phyloP scores from a whole-genome alignment of 208 protist species.

The Leishmania arabica region DNA sequence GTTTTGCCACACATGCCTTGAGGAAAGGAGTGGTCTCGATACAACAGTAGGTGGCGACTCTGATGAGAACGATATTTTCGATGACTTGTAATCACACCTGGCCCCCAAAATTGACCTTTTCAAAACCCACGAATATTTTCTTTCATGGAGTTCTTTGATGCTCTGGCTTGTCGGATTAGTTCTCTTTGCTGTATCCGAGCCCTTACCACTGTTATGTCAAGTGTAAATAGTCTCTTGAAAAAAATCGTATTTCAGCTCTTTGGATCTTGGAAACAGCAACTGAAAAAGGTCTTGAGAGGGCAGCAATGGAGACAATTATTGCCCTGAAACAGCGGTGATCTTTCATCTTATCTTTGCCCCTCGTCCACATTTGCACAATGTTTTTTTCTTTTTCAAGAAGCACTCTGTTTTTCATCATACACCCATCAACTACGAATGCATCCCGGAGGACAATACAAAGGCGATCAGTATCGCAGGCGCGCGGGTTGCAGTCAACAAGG shows the following conservation, averaged over 20 bases:
- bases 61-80: slow-evolving; percentile 18
- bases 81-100: slow-evolving; percentile 23
- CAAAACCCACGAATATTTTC: not conserved
- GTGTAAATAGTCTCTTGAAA: not conserved
- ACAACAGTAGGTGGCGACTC: not conserved
- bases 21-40: not conserved
- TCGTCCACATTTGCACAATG: not conserved
- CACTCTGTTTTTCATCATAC: not conserved
- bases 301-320: not conserved
- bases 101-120: not conserved
- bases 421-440: slow-evolving; percentile 29
- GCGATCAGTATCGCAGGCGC: not conserved
- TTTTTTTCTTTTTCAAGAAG: not conserved
- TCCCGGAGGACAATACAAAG: slow-evolving; percentile 33
- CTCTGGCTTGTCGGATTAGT: not conserved
- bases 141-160: not conserved
- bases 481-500: not conserved
- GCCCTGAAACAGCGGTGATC: not conserved
- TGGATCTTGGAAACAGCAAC: not conserved
- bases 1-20: not conserved
- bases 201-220: not conserved
- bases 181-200: not conserved
- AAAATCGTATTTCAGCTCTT: not conserved
- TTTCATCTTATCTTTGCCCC: not conserved
- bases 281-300: not conserved